Evolutionary conservation across 176 grass and related monocot species (phyloP), one percentile per base, ranked within the genome.

Genomic region (Oryza australiensis): DNA sequence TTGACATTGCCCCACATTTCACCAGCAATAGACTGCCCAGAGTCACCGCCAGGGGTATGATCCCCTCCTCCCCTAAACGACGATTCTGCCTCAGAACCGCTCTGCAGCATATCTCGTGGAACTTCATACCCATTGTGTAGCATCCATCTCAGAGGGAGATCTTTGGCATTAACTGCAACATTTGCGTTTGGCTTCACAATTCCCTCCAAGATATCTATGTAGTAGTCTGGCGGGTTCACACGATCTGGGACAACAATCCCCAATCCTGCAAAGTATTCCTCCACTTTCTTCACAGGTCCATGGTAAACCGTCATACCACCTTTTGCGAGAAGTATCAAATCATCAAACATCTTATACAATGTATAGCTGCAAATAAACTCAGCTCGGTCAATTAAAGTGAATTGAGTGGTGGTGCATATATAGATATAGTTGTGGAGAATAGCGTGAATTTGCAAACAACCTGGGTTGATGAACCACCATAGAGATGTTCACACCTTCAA

Each of bases 391-490:
- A 34, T 57, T 71, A 26, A 62, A 9, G 3, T 57, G 18, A 3
- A 1, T 28, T 28, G 23, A 67, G 18, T 62, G 28, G 18, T 62
- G 28, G 7, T 32, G 14, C 16, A 41, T 46, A 10, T 10, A 77
- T 1, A 62, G 15, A 10, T 10, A 77, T 1, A 62, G 15, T 49
- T 16, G 46, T 49, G 13, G 14, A 49, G 15, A 49, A 49, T 15
- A n/a, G 41, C 12, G 51, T 62, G 64, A 92, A 72, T 15, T 5
- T 72, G 40, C 14, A 82, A 84, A 64, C 51, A 90, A 97, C 94
- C 94, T 97, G 53, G 94, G 94, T 78, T 97, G 94, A 85, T 97
- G 94, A 86, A 97, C 92, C 29, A 97, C 94, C 92, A 94, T 89
- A 41, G 83, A 94, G 53, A 97, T 90, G 77, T 97, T 97, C 41